A percentile compares a stretch with the other conserved stretches of the same genome.
These are phyloP conservation scores for Trapa bicornis DNA, from an alignment of 345 rosid genomes.

Conservation along the genomic window DNA sequence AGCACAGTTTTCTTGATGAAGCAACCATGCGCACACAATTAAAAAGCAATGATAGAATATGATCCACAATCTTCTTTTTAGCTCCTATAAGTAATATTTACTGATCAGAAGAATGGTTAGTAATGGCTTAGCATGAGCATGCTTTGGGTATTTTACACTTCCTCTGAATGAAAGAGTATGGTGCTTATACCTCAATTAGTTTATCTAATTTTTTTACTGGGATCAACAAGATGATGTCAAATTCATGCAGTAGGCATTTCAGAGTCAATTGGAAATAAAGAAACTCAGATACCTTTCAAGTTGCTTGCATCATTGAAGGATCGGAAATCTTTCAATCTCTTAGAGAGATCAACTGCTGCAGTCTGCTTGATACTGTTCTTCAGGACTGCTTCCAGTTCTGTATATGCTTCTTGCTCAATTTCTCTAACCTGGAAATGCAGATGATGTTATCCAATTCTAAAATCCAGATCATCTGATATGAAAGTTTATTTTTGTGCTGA, in stretches of 20 bases:
- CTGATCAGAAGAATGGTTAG: no score
- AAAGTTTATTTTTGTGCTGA: neutral
- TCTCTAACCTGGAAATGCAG: slow-evolving; percentile 51
- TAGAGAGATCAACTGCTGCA: slow-evolving; percentile 74
- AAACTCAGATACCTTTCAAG: slow-evolving; percentile 47
- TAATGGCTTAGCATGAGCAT: no score
- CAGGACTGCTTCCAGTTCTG: slow-evolving; percentile 33
- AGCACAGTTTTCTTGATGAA: no score
- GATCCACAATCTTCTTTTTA: no score
- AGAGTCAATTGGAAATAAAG: neutral
- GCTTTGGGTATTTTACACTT: no score
- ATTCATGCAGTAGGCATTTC: neutral
- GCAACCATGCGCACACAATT: no score
- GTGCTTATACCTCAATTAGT: no score
- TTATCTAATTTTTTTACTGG: no score
- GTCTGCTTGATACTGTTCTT: slow-evolving; percentile 53
- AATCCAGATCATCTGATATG: neutral
- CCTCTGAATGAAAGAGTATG: no score
- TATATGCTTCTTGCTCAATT: slow-evolving; percentile 58
- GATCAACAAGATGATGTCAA: no score
- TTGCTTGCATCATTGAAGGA: slow-evolving; percentile 49
- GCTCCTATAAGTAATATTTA: no score
- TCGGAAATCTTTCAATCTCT: slow-evolving; percentile 66
- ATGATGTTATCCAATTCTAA: neutral
- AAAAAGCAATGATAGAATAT: no score